phyloP scores from a whole-genome alignment of 2,329 filamentous ascomycete genomes.

The Zelopaecilomyces penicillatus region DNA sequence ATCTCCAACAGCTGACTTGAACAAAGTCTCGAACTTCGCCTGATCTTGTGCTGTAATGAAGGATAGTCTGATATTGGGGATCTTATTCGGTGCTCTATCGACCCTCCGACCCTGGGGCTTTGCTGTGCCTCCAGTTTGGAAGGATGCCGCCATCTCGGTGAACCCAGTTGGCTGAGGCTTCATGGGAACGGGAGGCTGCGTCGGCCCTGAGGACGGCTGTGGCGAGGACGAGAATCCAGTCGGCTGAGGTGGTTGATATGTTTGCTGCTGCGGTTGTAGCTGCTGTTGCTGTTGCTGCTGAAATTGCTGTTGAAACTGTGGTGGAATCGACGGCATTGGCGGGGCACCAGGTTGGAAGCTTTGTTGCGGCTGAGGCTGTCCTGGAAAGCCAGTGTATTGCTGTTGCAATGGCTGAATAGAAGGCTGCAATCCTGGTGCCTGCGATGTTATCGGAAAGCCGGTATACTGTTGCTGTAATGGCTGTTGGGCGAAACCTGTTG shows the following conservation, averaged over 20 bases:
- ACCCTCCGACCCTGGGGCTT: constrained; percentile 38
- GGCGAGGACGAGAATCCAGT: constrained; percentile 38
- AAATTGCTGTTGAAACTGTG: constrained; percentile 52
- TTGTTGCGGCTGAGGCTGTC: constrained; percentile 44
- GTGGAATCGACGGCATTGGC: constrained; percentile 50
- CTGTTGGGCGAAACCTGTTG: constrained; percentile 49
- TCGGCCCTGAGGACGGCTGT: constrained; percentile 40
- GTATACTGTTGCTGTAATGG: constrained; percentile 44
- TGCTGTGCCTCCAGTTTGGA: constrained; percentile 43
- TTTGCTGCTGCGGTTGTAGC: constrained; percentile 17
- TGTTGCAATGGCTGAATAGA: constrained; percentile 52
- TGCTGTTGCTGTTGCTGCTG: constrained; percentile 43
- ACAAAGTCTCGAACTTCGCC: constrained; percentile 92
- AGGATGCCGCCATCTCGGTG: constrained; percentile 58
- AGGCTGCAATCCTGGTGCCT: constrained; percentile 42
- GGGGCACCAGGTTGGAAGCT: constrained; percentile 50
- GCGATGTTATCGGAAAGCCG: constrained; percentile 47
- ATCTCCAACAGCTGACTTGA: constrained; percentile 88
- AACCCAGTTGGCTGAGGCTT: constrained; percentile 61
- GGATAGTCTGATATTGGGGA: constrained; percentile 87
- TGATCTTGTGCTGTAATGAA: constrained; percentile 96
- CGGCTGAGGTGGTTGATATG: constrained; percentile 33
- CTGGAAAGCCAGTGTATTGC: constrained; percentile 60
- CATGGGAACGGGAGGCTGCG: constrained; percentile 49
- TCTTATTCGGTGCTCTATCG: constrained; percentile 57